Percentiles rank a stretch among this genome's conserved stretches.
phyloP scores from a whole-genome alignment of 2,329 filamentous ascomycete genomes.

The Hymenoscyphus albidus region DNA sequence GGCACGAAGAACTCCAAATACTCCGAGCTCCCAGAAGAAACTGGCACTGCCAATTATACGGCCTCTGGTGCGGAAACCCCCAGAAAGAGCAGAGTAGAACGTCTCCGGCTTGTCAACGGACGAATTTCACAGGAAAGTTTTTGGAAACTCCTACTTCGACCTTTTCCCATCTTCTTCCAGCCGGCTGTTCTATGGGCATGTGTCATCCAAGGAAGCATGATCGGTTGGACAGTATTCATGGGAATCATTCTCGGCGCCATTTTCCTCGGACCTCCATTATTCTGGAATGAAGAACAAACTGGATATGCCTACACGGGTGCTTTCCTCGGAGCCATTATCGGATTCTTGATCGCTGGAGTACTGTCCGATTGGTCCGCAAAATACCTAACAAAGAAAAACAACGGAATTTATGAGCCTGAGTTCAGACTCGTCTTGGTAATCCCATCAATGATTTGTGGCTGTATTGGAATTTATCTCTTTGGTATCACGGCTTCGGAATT shows the following conservation, averaged over 20 bases:
- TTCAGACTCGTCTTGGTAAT: conserved; percentile 81
- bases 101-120: conserved; percentile 70
- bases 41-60: background rate
- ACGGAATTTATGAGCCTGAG: conserved; percentile 84
- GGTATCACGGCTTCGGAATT: conserved; percentile 67
- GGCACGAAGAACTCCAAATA: background rate
- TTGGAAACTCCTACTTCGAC: conserved; percentile 61
- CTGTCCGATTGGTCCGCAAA: conserved; percentile 71
- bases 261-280: conserved; percentile 76
- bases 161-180: conserved; percentile 78
- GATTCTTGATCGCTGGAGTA: conserved; percentile 70
- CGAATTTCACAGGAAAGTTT: conserved; percentile 77
- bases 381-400: conserved; percentile 68
- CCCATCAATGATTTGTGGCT: conserved; percentile 74
- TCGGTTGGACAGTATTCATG: conserved; percentile 94
- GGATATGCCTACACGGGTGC: conserved; percentile 86
- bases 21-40: background rate
- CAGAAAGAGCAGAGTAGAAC: conserved; percentile 55
- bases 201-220: conserved; percentile 82
- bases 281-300: conserved; percentile 74
- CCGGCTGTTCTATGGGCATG: conserved; percentile 78
- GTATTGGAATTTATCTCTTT: conserved; percentile 79
- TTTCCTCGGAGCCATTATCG: conserved; percentile 76
- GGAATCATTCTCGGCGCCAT: conserved; percentile 78
- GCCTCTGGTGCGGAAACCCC: conserved; percentile 28